Conservation (phyloP, 176 grass and related monocot species). For the Carex scoparia region DNA sequence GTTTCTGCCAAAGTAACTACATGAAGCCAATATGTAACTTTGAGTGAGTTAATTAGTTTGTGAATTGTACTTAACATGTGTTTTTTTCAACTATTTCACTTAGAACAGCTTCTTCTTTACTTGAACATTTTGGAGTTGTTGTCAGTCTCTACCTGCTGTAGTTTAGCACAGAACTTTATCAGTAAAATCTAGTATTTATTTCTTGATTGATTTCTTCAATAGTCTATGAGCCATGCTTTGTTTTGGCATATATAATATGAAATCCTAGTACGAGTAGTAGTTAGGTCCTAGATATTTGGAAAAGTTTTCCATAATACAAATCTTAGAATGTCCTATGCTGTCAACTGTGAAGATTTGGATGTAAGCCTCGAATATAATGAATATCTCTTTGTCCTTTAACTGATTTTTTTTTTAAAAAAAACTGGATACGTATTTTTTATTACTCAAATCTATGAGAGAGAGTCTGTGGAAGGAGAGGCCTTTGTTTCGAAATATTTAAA, state of each 20-base stretch:
- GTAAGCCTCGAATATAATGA: background rate
- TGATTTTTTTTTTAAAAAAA: background rate
- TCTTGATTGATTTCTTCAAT: background rate
- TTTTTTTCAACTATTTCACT: background rate
- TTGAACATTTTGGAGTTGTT: background rate
- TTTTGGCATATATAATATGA: background rate
- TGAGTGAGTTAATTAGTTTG: background rate
- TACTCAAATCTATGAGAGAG: background rate
- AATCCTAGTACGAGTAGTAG: background rate
- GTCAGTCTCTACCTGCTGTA: background rate
- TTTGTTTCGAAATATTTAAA: background rate
- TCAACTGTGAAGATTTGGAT: background rate
- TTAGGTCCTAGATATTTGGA: constrained; percentile 1
- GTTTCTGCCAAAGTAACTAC: background rate
- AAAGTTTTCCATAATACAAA: background rate
- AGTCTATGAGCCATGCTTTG: background rate
- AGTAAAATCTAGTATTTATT: background rate
- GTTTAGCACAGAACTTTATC: background rate
- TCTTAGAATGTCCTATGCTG: background rate
- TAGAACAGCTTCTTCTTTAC: background rate
- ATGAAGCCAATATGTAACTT: background rate
- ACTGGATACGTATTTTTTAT: background rate
- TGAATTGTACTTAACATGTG: background rate
- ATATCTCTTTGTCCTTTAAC: background rate
- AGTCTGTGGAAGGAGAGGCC: background rate